These are phyloP conservation scores for Agroathelia rolfsii DNA, from an alignment of 1,284 basidiomycete species.

Conservation along the genomic window DNA sequence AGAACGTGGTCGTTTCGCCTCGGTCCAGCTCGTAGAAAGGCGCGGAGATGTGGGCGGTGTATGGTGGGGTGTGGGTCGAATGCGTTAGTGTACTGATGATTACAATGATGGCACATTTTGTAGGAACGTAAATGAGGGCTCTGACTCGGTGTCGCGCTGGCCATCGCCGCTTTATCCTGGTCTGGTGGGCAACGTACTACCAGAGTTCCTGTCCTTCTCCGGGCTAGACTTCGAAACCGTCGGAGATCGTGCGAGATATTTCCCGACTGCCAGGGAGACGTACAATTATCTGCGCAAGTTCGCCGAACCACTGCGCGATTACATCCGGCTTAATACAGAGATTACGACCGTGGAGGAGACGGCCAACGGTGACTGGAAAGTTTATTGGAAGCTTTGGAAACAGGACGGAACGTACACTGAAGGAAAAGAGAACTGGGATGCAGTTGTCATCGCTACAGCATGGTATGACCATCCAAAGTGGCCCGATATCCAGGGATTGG, in stretches of 20 bases:
- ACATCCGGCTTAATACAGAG: constrained; percentile 29
- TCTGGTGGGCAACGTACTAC: constrained; percentile 38
- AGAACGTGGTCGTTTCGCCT: constrained; percentile 25
- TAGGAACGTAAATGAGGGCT: neutral
- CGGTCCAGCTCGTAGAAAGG: constrained; percentile 32
- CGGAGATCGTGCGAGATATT: too few relatives aligned
- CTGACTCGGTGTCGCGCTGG: too few relatives aligned
- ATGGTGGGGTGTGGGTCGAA: too few relatives aligned
- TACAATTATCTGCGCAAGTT: constrained; percentile 29
- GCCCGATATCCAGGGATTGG: constrained; percentile 30
- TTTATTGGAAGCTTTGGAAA: constrained; percentile 28
- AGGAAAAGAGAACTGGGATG: constrained; percentile 32
- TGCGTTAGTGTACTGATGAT: too few relatives aligned
- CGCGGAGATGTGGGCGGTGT: constrained; percentile 36
- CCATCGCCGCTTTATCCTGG: constrained; percentile 34
- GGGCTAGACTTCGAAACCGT: too few relatives aligned
- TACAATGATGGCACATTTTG: too few relatives aligned
- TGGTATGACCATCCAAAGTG: constrained; percentile 35
- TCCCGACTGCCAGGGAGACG: constrained; percentile 33
- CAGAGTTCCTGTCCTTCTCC: constrained; percentile 35
- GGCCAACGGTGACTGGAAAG: constrained; percentile 29
- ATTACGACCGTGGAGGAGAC: constrained; percentile 27
- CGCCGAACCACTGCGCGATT: constrained; percentile 23
- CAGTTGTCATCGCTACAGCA: constrained; percentile 31
- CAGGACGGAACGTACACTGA: constrained; percentile 11